Evolutionary conservation across 2,329 filamentous ascomycete genomes (phyloP).

Genomic region (Setomelanomma holmii): DNA sequence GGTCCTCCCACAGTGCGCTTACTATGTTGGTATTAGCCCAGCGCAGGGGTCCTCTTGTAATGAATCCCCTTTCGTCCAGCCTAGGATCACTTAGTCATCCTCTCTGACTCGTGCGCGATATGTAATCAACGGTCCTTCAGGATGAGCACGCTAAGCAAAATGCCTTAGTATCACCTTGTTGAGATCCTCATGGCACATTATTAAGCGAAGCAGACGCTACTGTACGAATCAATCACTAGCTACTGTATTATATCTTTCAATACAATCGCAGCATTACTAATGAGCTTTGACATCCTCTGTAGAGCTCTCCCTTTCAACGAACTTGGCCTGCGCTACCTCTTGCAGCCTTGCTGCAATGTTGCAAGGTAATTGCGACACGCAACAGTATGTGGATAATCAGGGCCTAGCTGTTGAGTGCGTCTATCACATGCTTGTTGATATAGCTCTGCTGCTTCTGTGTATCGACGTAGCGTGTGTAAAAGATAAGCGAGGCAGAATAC

Average conservation of each 20-base stretch:
- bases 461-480: slow-evolving; percentile 1
- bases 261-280: background rate
- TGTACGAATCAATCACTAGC: background rate
- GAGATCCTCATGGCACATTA: background rate
- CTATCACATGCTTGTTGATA: background rate
- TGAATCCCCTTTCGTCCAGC: background rate
- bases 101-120: background rate
- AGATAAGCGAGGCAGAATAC: slow-evolving; percentile 7
- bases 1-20: background rate
- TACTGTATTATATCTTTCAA: background rate
- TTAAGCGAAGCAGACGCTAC: background rate
- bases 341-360: background rate
- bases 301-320: background rate
- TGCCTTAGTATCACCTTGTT: background rate
- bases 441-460: slow-evolving; percentile 6
- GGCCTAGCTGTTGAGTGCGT: background rate
- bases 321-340: background rate
- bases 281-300: background rate
- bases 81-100: background rate
- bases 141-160: background rate
- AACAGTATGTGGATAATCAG: background rate
- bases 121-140: background rate
- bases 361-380: background rate
- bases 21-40: background rate
- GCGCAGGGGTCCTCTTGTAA: background rate